Conservation (phyloP, 345 rosid species). For the Murraya koenigii region DNA sequence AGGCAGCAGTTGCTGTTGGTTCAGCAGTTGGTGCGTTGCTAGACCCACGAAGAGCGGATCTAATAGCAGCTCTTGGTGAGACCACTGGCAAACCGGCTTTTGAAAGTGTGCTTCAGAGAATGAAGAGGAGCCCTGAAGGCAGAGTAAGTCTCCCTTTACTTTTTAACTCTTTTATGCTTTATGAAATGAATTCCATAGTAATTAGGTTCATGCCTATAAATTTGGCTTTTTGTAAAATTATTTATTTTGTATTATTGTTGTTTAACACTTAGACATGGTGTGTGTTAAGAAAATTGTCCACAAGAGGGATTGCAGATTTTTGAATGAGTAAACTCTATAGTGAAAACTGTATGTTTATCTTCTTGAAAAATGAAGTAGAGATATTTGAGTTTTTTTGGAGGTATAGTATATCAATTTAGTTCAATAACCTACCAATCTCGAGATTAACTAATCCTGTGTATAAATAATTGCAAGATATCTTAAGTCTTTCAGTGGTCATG, state of each 20-base stretch:
- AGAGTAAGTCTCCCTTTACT: slow-evolving; percentile 36
- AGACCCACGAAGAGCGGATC: slow-evolving; percentile 68
- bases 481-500: background rate
- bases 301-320: background rate
- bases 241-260: background rate
- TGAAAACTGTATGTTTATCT: background rate
- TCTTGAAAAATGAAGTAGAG: background rate
- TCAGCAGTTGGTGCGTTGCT: slow-evolving; percentile 72
- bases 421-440: background rate
- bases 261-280: background rate
- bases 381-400: background rate
- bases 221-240: background rate
- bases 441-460: background rate
- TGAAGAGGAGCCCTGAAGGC: slow-evolving; percentile 65
- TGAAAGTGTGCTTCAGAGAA: slow-evolving; percentile 62
- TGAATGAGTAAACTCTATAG: background rate
- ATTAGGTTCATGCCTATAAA: background rate
- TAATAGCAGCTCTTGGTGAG: slow-evolving; percentile 73
- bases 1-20: slow-evolving; percentile 66
- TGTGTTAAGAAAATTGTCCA: background rate
- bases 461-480: background rate
- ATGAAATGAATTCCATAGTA: background rate
- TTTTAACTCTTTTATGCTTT: background rate
- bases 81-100: slow-evolving; percentile 74
- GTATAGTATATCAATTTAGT: background rate